Conservation (phyloP, 495 filamentous ascomycete genomes). For the Penicillium pulvis region DNA sequence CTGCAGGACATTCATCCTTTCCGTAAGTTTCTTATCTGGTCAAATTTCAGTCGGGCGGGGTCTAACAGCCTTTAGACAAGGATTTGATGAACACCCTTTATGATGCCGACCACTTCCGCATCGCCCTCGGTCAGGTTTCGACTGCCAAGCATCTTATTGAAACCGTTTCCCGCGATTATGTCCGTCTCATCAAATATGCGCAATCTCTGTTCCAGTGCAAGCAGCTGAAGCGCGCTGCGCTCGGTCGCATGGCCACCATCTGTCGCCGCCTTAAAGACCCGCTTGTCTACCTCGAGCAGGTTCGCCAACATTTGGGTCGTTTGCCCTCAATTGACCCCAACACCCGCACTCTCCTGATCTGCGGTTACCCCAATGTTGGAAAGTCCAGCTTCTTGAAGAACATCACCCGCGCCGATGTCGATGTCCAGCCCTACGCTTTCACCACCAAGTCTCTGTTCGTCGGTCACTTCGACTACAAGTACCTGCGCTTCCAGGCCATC, state of each 20-base stretch:
- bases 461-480: slow-evolving; percentile 98
- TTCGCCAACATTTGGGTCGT: slow-evolving; percentile 95
- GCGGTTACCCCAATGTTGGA: slow-evolving; percentile 96
- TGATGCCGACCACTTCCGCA: slow-evolving; percentile 97
- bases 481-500: slow-evolving; percentile 88
- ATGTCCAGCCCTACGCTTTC: slow-evolving; percentile 98
- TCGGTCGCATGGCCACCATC: slow-evolving; percentile 96
- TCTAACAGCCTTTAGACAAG: slow-evolving; percentile 57
- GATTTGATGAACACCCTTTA: slow-evolving; percentile 83
- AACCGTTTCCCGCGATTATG: slow-evolving; percentile 91
- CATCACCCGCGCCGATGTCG: slow-evolving; percentile 93
- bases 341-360: slow-evolving; percentile 90
- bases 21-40: slow-evolving; percentile 58
- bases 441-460: slow-evolving; percentile 98
- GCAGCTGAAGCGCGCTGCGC: slow-evolving; percentile 83
- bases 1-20: slow-evolving; percentile 96
- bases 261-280: slow-evolving; percentile 91
- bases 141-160: slow-evolving; percentile 97
- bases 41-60: slow-evolving; percentile 4
- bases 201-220: slow-evolving; percentile 96
- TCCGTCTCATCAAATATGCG: slow-evolving; percentile 91
- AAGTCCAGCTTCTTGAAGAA: slow-evolving; percentile 93
- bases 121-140: slow-evolving; percentile 92
- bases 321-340: slow-evolving; percentile 97
- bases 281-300: slow-evolving; percentile 93